These are phyloP conservation scores for Venturia effusa DNA, from an alignment of 2,329 filamentous ascomycete genomes.

Conservation along the genomic window DNA sequence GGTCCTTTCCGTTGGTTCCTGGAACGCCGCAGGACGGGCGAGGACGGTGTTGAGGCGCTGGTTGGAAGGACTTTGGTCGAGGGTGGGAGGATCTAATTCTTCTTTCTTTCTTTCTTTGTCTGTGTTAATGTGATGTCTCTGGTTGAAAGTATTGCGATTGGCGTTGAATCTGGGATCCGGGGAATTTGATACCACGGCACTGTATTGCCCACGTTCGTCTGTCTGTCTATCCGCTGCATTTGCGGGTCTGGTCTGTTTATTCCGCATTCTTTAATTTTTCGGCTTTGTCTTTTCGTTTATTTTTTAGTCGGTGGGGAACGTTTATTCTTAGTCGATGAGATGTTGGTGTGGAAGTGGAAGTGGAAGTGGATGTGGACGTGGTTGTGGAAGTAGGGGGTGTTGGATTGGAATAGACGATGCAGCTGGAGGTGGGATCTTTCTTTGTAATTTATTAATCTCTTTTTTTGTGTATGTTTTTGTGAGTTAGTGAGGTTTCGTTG, in stretches of 20 bases:
- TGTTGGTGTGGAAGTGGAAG: too few species aligned
- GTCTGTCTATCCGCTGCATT: neutral
- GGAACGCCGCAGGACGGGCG: conserved; percentile 55
- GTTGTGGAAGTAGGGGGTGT: too few species aligned
- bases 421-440: too few species aligned
- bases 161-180: neutral
- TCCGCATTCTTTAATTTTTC: neutral
- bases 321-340: too few species aligned
- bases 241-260: neutral
- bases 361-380: too few species aligned
- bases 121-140: neutral
- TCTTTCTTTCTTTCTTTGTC: neutral
- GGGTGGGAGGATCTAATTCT: conserved; percentile 32
- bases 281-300: neutral
- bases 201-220: neutral
- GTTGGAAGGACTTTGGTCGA: conserved; percentile 54
- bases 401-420: too few species aligned
- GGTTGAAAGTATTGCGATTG: neutral
- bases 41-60: conserved; percentile 55
- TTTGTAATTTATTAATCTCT: too few species aligned
- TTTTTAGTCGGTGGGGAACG: too few species aligned
- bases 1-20: conserved; percentile 55
- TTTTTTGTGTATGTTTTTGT: too few species aligned
- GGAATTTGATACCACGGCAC: neutral
- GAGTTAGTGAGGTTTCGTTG: too few species aligned